Base-by-base conservation (phyloP, 169 alveolate species). In the Plasmodium berghei region DNA sequence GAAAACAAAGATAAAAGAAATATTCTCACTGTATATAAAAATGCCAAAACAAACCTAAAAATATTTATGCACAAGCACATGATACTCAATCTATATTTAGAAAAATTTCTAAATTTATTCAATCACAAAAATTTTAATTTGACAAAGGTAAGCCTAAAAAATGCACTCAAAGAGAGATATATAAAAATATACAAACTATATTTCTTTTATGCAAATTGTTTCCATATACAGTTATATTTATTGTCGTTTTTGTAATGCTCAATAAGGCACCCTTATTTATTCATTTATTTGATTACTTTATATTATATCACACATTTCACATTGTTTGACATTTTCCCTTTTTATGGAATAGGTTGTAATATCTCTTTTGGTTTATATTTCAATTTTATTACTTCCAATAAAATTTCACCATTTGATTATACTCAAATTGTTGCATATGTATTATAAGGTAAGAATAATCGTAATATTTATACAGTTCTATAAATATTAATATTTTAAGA, bases 381-480 rank as follows among this genome's bases (percentile, higher is more conserved):
- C 89, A 54, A 63, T 77, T 66, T 26, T 77, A 58, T 64, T 77
- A 45, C 72, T 77, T 77, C 61, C 89, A 48, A 77, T 77, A 28
- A 77, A 77, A 64, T 77, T 77, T 58, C 89, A 77, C 20, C 89
- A 77, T 24, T 64, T 77, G 89, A 70, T 77, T 69, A 77, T 77
- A 16, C 22, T 77, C 16, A 77, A 77, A 66, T 48, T 77, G 75
- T 66, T 77, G 72, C 89, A 77, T 26, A 18, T 63, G 89, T 77
- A 77, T 70, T 77, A 77, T 42, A 77, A 52, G 89, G 89, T 77
- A 66, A 6, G 34, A 16, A 20, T 77, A 26, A 16, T 58, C 45
- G 34, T 77, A 16, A 63, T 14, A 12, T 26, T 9, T 34, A 34
- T 34, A 34, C 8, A 5, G 8, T 34, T 34, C 42, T 34, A 34